Conservation (phyloP, 441 rosid species). For the Arabidopsis hybrid region DNA sequence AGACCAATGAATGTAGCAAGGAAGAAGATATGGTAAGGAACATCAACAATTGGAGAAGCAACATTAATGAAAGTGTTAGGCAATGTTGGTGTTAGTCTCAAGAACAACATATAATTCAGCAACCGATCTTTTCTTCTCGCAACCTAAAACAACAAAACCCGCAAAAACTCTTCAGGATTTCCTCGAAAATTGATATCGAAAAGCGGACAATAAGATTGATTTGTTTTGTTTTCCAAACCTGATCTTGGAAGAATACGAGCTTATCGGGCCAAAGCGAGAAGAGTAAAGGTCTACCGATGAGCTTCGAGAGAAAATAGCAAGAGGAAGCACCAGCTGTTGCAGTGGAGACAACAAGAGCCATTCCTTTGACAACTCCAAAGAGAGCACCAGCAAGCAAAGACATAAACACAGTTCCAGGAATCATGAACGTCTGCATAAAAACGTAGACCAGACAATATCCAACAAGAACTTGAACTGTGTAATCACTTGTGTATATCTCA, state of each 20-base stretch:
- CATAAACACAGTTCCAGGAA: constrained; percentile 93
- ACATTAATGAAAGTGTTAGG: constrained; percentile 91
- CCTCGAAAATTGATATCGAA: neutral
- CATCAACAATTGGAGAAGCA: constrained; percentile 90
- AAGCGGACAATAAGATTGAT: neutral
- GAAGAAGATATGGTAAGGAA: constrained; percentile 89
- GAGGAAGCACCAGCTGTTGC: constrained; percentile 98
- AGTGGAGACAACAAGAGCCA: constrained; percentile 78
- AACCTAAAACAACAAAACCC: constrained; percentile 54
- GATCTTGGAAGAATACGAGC: constrained; percentile 78
- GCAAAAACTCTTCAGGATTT: constrained; percentile 18
- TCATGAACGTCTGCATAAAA: constrained; percentile 96
- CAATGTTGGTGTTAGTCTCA: constrained; percentile 88
- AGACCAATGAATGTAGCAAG: constrained; percentile 79
- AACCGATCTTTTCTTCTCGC: constrained; percentile 70
- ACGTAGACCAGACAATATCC: constrained; percentile 81
- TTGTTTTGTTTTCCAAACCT: constrained; percentile 49
- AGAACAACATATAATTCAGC: constrained; percentile 86
- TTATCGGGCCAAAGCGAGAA: constrained; percentile 89
- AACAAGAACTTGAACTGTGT: constrained; percentile 78
- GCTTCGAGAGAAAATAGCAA: constrained; percentile 80
- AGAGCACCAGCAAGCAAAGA: constrained; percentile 93
- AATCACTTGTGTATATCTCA: constrained; percentile 86
- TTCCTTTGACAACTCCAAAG: constrained; percentile 82
- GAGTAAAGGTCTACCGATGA: constrained; percentile 82